Base-by-base conservation (phyloP, 2,329 filamentous ascomycete species). In the Colletotrichum tofieldiae region DNA sequence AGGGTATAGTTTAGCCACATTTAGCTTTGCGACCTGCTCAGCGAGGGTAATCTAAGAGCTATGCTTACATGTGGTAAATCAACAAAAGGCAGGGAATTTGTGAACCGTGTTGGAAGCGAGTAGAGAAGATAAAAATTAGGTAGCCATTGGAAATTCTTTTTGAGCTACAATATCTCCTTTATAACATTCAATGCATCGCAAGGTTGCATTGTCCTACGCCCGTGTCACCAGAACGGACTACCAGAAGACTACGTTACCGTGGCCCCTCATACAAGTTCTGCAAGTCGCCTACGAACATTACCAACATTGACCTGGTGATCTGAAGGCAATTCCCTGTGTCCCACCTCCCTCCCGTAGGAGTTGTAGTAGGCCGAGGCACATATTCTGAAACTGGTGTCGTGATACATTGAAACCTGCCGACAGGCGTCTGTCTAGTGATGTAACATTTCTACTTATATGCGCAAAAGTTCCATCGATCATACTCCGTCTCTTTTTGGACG, bases 61-160 rank as follows among this genome's bases (percentile, higher is more conserved):
- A 4, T 6, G n/a, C 35, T 23, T 39, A 23, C 52, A 12, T 4
- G 9, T 3, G 4, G 32, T n/a, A 20, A 32, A 9, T 16, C 2
- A 32, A 23, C 52, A n/a, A 6, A 12, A 2, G 0, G 12, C 12
- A 5, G 6, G 5, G 20, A 0, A 2, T 11, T 16, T 37, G 9
- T 23, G 2, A 16, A 1, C 7, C 1, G 8, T 39, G 1, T 16
- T 16, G 5, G 2, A 4, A 9, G 11, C 2, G 2, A 5, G 6
- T 37, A 0, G 18, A n/a, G 1, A n/a, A 55, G 8, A 35, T 5
- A 4, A 26, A 5, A 23, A 6, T 3, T 16, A 23, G 16, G 32
- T 3, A 5, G 2, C 1, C 18, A 9, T 1, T 9, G 5, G 3
- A 1, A 32, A 4, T n/a, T n/a, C 0, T n/a, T 35, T 41, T 26